These are phyloP conservation scores for Mortierella antarctica DNA, from an alignment of 192 early-diverging fungal genomes.

Conservation along the genomic window DNA sequence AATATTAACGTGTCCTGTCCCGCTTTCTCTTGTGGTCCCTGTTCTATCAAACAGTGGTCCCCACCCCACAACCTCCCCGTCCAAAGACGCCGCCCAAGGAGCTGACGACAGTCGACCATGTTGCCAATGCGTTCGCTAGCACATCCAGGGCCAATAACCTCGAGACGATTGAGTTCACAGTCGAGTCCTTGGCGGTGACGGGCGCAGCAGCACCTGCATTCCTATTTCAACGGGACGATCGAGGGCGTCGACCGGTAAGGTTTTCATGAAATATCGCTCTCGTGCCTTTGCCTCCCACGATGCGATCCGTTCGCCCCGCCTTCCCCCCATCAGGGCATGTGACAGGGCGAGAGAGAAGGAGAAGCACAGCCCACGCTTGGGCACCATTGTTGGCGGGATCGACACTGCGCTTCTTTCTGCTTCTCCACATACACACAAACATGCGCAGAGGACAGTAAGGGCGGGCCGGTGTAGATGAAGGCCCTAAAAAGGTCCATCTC, in stretches of 20 bases:
- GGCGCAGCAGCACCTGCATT: slow-evolving; percentile 49
- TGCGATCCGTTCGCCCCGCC: no score
- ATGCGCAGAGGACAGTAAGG: neutral
- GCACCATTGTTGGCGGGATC: no score
- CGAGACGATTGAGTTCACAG: slow-evolving; percentile 41
- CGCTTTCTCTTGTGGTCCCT: neutral
- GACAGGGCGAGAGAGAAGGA: no score
- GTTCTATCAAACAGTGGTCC: neutral
- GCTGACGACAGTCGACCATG: slow-evolving; percentile 24
- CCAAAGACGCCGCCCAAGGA: slow-evolving; percentile 4
- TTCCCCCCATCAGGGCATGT: no score
- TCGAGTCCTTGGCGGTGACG: slow-evolving; percentile 32
- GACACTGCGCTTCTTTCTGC: no score
- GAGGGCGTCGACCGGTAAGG: slow-evolving; percentile 52
- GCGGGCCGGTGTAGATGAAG: neutral
- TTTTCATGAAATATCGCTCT: neutral
- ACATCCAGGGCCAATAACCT: slow-evolving; percentile 30
- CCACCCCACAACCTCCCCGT: neutral
- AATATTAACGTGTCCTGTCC: neutral
- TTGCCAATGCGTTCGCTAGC: slow-evolving; percentile 24
- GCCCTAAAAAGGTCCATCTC: slow-evolving; percentile 6
- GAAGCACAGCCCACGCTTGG: no score
- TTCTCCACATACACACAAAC: neutral
- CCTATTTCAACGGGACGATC: slow-evolving; percentile 34
- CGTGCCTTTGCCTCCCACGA: no score